Percentiles rank a stretch among this genome's conserved stretches.
Evolutionary conservation across 495 filamentous ascomycete species (phyloP).

Genomic region (Penicillium bovifimosum): DNA sequence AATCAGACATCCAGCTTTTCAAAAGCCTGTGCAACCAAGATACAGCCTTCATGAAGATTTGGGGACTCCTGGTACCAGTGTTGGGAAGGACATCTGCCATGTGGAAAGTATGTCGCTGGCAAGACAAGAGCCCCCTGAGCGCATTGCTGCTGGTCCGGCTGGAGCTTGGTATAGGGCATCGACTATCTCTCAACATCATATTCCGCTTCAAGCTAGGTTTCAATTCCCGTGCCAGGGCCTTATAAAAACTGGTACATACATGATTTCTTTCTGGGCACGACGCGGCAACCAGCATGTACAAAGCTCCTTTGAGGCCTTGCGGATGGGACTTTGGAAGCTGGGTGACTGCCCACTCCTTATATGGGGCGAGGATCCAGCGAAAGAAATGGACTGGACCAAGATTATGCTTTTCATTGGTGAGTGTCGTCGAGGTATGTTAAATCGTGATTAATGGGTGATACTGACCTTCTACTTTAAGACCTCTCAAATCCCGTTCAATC

Average conservation of each 20-base stretch:
- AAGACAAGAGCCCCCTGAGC: neutral
- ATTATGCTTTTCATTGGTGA: neutral
- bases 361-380: neutral
- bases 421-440: no score
- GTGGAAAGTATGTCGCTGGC: constrained; percentile 1
- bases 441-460: no score
- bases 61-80: no score
- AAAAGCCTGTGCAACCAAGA: constrained; percentile 4
- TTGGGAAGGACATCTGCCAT: no score
- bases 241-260: no score
- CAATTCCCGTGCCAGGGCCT: no score
- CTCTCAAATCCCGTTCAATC: neutral
- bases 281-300: neutral
- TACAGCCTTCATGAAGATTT: constrained; percentile 5
- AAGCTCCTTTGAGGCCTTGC: neutral
- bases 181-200: neutral
- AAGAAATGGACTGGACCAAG: neutral
- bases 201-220: neutral
- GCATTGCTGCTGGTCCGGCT: neutral
- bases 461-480: neutral
- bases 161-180: neutral
- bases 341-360: neutral
- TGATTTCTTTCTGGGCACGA: neutral
- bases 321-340: neutral
- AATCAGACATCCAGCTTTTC: constrained; percentile 7